These are phyloP conservation scores for Plasmopara halstedii DNA, from an alignment of 352 stramenopile species.

Conservation along the genomic window DNA sequence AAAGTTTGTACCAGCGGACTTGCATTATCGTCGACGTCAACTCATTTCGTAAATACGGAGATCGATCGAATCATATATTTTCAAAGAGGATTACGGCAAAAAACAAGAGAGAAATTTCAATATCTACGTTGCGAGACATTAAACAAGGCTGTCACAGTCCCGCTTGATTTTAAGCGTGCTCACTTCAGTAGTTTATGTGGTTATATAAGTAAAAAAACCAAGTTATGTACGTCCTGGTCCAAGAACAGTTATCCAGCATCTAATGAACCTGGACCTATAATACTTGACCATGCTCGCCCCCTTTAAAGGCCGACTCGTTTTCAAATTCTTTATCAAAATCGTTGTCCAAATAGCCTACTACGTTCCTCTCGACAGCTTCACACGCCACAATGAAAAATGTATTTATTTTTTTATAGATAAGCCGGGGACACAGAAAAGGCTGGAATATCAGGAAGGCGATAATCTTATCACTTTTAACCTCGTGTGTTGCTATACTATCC, in stretches of 20 bases:
- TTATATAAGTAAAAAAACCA: background rate
- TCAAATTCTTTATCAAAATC: background rate
- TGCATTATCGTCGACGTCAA: constrained; percentile 1
- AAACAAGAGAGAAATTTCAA: constrained; percentile 1
- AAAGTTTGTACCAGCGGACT: constrained; percentile 5
- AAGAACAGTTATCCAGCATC: background rate
- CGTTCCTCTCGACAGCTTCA: too few relatives aligned
- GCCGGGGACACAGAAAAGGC: too few relatives aligned
- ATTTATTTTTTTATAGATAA: too few relatives aligned
- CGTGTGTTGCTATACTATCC: too few relatives aligned
- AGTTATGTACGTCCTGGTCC: background rate
- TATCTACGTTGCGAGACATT: constrained; percentile 6
- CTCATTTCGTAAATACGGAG: constrained; percentile 8
- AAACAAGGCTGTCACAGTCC: constrained; percentile 1
- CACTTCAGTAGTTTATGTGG: background rate
- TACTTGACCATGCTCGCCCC: background rate
- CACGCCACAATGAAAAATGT: too few relatives aligned
- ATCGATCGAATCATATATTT: constrained; percentile 9
- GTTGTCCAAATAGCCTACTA: background rate
- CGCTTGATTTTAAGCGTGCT: constrained; percentile 4
- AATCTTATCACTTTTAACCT: too few relatives aligned
- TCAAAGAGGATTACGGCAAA: background rate
- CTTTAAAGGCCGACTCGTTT: background rate
- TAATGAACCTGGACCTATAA: background rate
- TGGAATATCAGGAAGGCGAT: too few relatives aligned